Base-by-base conservation (phyloP, 2,329 filamentous ascomycete genomes). In the Talaromyces rugulosus region DNA sequence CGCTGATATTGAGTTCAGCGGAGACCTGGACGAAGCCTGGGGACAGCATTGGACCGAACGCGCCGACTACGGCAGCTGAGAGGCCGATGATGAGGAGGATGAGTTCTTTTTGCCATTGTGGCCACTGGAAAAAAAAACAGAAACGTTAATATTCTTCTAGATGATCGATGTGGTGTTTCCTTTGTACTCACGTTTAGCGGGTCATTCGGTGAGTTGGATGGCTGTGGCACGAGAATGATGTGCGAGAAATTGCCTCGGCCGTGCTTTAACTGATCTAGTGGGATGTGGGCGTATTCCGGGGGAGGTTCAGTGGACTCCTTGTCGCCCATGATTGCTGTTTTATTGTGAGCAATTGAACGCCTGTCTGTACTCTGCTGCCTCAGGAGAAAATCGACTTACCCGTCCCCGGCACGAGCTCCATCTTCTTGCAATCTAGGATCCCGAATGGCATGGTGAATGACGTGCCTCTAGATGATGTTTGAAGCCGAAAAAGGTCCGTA, bases 1-100 rank as follows among this genome's bases (percentile, higher is more conserved):
- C 60, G 50, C 40, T 58, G 47, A 62, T 62, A 5, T 52, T n/a
- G 3, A 62, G 14, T 9, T 62, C 55, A 6, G 42, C 55, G 4
- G 60, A 23, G 36, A 62, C 30, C 31, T 62, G 14, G 4, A 62
- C 60, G 55, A 62, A 62, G 44, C 60, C 60, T 4, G 60, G 60
- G 11, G 60, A 62, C 33, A 62, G 55, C 60, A 62, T 62, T 28
- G 60, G 60, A 16, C 60, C 60, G 30, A 58, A 62, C 4, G 60
- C 54, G 40, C 60, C 60, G 23, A 58, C 60, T 12, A 62, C 60
- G 23, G 30, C 55, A 27, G 60, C 60, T 4, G 60, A 58, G 55
- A 62, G 60, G 40, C 60, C 60, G 47, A 62, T 62, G 47, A 62
- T 62, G 34, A 62, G 56, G 31, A 62, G 60, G 27, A 62, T 53